Evolutionary conservation across 2,329 filamentous ascomycete species (phyloP), one percentile per base, ranked within the genome.

Genomic region (Beauveria varroae): DNA sequence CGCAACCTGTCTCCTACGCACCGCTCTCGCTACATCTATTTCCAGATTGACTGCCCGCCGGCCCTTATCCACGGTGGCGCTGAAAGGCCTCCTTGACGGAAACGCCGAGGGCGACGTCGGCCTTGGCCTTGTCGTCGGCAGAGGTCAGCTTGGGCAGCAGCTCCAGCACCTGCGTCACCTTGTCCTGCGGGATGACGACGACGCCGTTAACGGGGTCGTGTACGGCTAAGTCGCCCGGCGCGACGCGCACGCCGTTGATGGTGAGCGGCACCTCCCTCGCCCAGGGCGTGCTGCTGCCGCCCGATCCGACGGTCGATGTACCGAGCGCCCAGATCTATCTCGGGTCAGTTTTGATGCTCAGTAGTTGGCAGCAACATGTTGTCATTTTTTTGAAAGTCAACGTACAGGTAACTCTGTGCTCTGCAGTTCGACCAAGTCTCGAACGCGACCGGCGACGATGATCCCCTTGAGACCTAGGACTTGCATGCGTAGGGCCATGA

Each of bases 401-500:
- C 81, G 70, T 71, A 86, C 84, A 46, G 85, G 82, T 41, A 90
- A 68, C 40, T 76, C 78, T 12, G 81, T 81, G 49, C 69, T 78
- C 60, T 75, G 77, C 62, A 90, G 71, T 68, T 89, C 85, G 18
- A 74, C 75, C 20, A 91, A 67, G 74, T 92, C 89, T 63, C 89
- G 79, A 6, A 88, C 82, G 44, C 88, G 76, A 1, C 89, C 89
- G 65, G 85, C 81, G 8, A 90, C 85, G n/a, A 91, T 74, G 12
- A 88, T 80, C 3, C 80, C 87, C 65, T 78, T 77, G 20, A 82
- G 83, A 16, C 83, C 82, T 12, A 86, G 77, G 16, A 80, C 71
- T 67, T 85, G 84, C 81, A 91, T 88, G 22, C 89, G 79, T 34
- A 82, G 76, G 5, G 87, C 89, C 82, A 91, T 89, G 65, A 92